Percentiles rank a stretch among this genome's conserved stretches.
Conservation (phyloP, 2,329 filamentous ascomycete genomes). For the Orbilia blumenaviensis region DNA sequence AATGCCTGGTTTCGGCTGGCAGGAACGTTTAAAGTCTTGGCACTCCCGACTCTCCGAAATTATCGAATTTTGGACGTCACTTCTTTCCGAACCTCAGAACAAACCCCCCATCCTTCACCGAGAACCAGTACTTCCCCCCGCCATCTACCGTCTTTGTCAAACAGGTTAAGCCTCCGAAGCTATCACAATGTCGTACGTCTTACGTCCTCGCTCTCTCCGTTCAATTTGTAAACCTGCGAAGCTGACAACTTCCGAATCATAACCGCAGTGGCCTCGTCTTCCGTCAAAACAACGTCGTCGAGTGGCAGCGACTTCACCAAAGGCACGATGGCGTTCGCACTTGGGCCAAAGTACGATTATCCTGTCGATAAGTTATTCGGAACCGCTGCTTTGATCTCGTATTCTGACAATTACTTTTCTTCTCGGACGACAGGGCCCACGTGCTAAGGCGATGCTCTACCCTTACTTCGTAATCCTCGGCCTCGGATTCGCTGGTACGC, state of each 20-base stretch:
- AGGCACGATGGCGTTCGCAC: slow-evolving; percentile 72
- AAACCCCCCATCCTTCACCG: slow-evolving; percentile 8
- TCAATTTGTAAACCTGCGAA: slow-evolving; percentile 12
- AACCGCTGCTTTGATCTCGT: neutral
- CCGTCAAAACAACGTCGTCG: slow-evolving; percentile 74
- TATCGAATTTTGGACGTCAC: slow-evolving; percentile 47
- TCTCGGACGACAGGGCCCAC: slow-evolving; percentile 52
- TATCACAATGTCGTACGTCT: slow-evolving; percentile 51
- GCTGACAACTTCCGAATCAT: slow-evolving; percentile 46
- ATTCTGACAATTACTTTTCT: slow-evolving; percentile 36
- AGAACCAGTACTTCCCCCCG: neutral
- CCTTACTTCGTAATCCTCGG: slow-evolving; percentile 56
- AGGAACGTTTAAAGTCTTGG: slow-evolving; percentile 39
- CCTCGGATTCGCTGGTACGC: slow-evolving; percentile 53
- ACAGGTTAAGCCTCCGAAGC: slow-evolving; percentile 13
- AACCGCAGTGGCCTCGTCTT: slow-evolving; percentile 64
- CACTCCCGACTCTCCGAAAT: slow-evolving; percentile 50
- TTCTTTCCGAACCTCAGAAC: slow-evolving; percentile 42
- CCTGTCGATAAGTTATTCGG: neutral
- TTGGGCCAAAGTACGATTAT: slow-evolving; percentile 70
- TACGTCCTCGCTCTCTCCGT: slow-evolving; percentile 2
- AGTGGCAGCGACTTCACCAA: slow-evolving; percentile 75
- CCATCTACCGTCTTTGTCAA: slow-evolving; percentile 15
- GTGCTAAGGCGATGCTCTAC: slow-evolving; percentile 55
- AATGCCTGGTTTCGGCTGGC: slow-evolving; percentile 12